Evolutionary conservation across 2,329 filamentous ascomycete species (phyloP), one percentile per base, ranked within the genome.

Genomic region (Xylaria sp.): DNA sequence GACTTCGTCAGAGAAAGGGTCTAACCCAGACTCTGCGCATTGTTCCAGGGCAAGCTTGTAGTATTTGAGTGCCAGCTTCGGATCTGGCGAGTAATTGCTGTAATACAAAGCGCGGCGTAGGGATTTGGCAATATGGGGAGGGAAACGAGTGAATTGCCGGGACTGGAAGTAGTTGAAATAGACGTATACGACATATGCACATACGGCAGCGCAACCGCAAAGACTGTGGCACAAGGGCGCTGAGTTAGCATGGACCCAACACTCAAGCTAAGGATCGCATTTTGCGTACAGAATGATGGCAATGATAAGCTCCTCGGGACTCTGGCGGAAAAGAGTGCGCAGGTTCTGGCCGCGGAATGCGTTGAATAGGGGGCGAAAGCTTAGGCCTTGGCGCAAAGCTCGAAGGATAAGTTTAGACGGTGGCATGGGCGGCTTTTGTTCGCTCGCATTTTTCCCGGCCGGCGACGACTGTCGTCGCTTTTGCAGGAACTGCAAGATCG

Each of bases 1-100:
- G 41, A 98, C 91, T 79, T 98, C 94, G 75, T 98, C 92, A 3
- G 92, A 94, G 78, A 94, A 97, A 0, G 93, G 93, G 77, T 98
- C 94, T 83, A 99, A 88, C 0, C 90, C 89, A 60, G 92, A 78
- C 76, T 93, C 90, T 59, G 90, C 84, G 66, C 94, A 94, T 61
- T 91, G 86, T 71, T 90, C 85, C 66, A 98, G 84, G 2, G 94
- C 94, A 73, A 92, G 87, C 75, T 90, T 90, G 80, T 97, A 98
- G 80, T 93, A 93, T 74, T 93, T 92, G 68, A 97, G 84, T 0
- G 95, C 94, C 64, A 92, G 86, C 68, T 91, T 87, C 2, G 93
- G 89, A 68, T 97, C 91, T 4, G 92, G 87, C 48, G 89, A 85
- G 72, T 91, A 88, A 76, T 96, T 94, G 73, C 91, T 93, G 81